Evolutionary conservation across 495 filamentous ascomycete genomes (phyloP), one percentile per base, ranked within the genome.

Genomic region (Barbatosphaeria neglecta): DNA sequence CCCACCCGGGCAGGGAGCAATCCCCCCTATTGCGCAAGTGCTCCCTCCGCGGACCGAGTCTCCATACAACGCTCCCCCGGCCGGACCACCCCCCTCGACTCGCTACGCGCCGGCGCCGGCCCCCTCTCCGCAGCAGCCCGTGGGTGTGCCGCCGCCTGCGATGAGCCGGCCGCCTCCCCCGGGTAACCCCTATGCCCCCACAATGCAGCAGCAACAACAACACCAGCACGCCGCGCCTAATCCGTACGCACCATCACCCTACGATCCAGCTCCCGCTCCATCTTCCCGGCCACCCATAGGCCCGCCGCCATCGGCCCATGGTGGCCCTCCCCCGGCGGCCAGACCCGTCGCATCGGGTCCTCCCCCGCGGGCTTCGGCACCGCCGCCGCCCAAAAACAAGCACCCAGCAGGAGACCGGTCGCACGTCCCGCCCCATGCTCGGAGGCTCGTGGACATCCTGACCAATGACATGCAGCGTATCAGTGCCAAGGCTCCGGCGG

Each of bases 371-470:
- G 50, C 60, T 16, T 45, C 61, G 16, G 47, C 60, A 7, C 59
- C 62, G n/a, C 41, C 65, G 9, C 59, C 62, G n/a, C 41, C 65
- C 10, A 68, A 61, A 43, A 49, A 78, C 23, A 89, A 82, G 61
- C 77, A 87, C 57, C 90, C 84, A 73, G 63, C 82, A 18, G 92
- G 92, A 55, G 92, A 97, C 64, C 84, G 90, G 33, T 85, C 86
- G 13, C 88, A 97, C 58, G 94, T 97, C 45, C 83, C 92, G 2
- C 57, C 80, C 5, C 66, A 72, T 35, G 86, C 90, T 25, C 75
- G 78, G 53, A 81, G 82, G 44, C 69, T 97, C 52, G 87, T 81
- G 40, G 85, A 95, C 48, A 81, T 90, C 24, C 78, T 98, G 48
- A 82, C 69, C 41, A 71, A 72, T 37, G 90, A 96, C 49, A 89